Conservation (phyloP, 768 basidiomycete genomes). For the Pisolithus orientalis region DNA sequence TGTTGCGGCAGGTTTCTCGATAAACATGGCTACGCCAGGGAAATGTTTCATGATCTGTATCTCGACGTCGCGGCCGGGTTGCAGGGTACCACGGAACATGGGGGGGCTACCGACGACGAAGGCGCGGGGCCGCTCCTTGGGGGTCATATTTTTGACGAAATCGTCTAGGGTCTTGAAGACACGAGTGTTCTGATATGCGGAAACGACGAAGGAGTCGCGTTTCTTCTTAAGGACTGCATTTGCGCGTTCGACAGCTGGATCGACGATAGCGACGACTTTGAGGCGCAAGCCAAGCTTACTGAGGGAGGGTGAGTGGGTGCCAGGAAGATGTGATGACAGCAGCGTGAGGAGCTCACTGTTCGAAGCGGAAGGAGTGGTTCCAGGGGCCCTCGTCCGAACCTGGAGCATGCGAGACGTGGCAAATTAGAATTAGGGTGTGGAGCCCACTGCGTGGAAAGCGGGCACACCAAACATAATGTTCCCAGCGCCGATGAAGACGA, state of each 20-base stretch:
- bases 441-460: not conserved
- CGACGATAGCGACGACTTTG: slow-evolving; percentile 92
- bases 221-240: slow-evolving; percentile 79
- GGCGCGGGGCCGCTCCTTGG: slow-evolving; percentile 66
- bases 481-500: slow-evolving; percentile 92
- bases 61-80: slow-evolving; percentile 79
- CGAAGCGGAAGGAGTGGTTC: slow-evolving; percentile 89
- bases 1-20: slow-evolving; percentile 90
- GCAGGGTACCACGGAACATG: slow-evolving; percentile 79
- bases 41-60: slow-evolving; percentile 81
- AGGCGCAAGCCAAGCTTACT: slow-evolving; percentile 94
- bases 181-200: slow-evolving; percentile 86
- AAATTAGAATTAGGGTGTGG: not conserved
- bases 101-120: slow-evolving; percentile 91
- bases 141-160: slow-evolving; percentile 64
- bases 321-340: not conserved
- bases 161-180: slow-evolving; percentile 83
- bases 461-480: slow-evolving; percentile 93
- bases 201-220: slow-evolving; percentile 87
- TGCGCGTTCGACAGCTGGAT: slow-evolving; percentile 83
- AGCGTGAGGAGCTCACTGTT: slow-evolving; percentile 53
- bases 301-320: slow-evolving; percentile 4
- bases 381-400: slow-evolving; percentile 87
- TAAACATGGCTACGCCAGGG: slow-evolving; percentile 83
- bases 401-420: slow-evolving; percentile 23